A percentile compares a stretch with the other conserved stretches of the same genome.
Conservation (phyloP, 257 asterid genomes). For the Oldenlandia corymbosa region DNA sequence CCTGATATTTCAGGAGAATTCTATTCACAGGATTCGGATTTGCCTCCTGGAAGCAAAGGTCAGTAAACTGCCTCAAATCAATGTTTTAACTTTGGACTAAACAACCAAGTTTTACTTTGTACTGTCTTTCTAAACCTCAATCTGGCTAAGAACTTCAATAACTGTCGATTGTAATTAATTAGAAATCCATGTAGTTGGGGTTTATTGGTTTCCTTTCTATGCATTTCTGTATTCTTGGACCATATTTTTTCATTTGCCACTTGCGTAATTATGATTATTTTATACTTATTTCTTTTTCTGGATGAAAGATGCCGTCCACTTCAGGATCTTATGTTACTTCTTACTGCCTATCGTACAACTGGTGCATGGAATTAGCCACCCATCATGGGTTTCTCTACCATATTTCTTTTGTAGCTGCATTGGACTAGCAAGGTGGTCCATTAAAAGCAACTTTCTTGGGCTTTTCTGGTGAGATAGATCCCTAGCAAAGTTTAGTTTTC, state of each 20-base stretch:
- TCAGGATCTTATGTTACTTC: constrained; percentile 13
- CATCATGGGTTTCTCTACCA: constrained; percentile 22
- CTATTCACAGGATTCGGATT: neutral
- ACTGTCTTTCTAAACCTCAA: neutral
- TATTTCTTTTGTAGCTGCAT: constrained; percentile 20
- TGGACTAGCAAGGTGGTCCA: constrained; percentile 20
- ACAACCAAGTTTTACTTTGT: neutral
- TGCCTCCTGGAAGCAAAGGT: constrained; percentile 8
- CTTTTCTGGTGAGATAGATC: constrained; percentile 16
- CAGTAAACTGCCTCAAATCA: neutral
- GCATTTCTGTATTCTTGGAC: neutral
- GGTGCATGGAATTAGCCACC: constrained; percentile 21
- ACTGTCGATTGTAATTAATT: neutral
- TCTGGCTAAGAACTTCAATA: neutral
- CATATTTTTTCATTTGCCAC: neutral
- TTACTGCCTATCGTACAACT: constrained; percentile 18
- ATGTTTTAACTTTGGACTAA: neutral
- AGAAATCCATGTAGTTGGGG: neutral
- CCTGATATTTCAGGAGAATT: neutral
- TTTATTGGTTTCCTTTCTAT: neutral
- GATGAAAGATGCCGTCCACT: constrained; percentile 9
- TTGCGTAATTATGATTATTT: neutral
- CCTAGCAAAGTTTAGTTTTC: neutral
- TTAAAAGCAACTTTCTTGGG: constrained; percentile 19
- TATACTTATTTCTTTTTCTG: neutral